phyloP scores from a whole-genome alignment of 176 grass and related monocot genomes.

The Triticum dicoccoides region DNA sequence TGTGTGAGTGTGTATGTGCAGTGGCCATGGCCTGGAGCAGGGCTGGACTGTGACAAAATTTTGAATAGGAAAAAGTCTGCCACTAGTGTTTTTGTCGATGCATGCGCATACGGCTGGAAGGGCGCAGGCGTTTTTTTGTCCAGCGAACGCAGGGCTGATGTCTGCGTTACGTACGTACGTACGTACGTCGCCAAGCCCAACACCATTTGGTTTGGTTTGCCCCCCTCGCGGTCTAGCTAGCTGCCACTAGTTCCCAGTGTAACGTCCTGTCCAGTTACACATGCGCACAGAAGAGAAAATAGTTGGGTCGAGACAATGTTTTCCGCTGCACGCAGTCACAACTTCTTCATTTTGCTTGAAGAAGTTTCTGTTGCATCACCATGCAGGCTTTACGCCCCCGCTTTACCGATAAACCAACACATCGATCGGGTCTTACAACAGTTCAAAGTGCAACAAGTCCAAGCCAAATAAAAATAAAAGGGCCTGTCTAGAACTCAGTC shows the following conservation, averaged over 20 bases:
- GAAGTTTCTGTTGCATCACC: background rate
- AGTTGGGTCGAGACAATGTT: background rate
- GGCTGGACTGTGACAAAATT: constrained; percentile 35
- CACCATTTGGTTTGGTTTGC: background rate
- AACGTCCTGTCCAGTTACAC: constrained; percentile 19
- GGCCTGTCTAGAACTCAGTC: no score
- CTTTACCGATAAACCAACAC: background rate
- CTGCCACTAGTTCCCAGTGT: background rate
- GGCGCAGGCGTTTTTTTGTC: constrained; percentile 41
- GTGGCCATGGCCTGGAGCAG: background rate
- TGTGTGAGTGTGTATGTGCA: constrained; percentile 31
- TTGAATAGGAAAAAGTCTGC: constrained; percentile 31
- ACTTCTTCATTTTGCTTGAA: background rate
- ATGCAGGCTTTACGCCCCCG: background rate
- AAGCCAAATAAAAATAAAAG: no score
- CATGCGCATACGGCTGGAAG: constrained; percentile 30
- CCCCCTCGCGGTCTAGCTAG: background rate
- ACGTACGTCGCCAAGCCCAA: constrained; percentile 17
- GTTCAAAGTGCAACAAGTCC: no score
- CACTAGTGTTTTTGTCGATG: background rate
- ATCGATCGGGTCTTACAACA: no score
- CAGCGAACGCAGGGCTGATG: constrained; percentile 25
- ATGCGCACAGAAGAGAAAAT: background rate
- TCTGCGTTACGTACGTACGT: constrained; percentile 21
- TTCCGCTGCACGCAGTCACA: background rate